A percentile compares a stretch with the other conserved stretches of the same genome.
These are phyloP conservation scores for Camelina neglecta DNA, from an alignment of 345 rosid genomes.

Conservation along the genomic window DNA sequence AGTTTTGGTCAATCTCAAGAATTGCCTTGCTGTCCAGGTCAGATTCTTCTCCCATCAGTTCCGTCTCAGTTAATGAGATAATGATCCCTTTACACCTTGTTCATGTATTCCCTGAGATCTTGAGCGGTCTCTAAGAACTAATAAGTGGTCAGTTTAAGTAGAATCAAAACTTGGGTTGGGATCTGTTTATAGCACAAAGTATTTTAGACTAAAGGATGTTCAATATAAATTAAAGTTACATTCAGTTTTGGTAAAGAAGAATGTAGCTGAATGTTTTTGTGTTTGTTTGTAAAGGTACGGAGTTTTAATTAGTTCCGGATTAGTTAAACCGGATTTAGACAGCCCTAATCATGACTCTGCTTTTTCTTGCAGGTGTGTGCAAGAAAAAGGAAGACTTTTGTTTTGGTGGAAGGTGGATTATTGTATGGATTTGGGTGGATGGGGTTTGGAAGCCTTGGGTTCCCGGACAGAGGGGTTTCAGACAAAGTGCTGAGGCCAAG, in stretches of 20 bases:
- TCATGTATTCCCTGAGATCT: background rate
- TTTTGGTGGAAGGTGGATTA: conserved; percentile 72
- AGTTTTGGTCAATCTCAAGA: conserved; percentile 65
- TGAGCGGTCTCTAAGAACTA: background rate
- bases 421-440: conserved; percentile 90
- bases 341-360: conserved; percentile 1
- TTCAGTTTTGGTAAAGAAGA: background rate
- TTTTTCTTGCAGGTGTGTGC: conserved; percentile 76
- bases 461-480: conserved; percentile 71
- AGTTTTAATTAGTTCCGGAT: background rate
- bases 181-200: background rate
- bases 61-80: conserved; percentile 1
- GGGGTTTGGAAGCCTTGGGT: conserved; percentile 94
- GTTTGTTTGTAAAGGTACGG: background rate
- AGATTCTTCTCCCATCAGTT: conserved; percentile 18
- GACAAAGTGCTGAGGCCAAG: conserved; percentile 81
- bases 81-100: background rate
- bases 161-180: background rate
- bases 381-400: conserved; percentile 93
- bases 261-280: background rate
- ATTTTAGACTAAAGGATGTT: background rate
- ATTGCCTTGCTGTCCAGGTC: conserved; percentile 80
- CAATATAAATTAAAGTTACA: background rate
- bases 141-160: conserved; percentile 11
- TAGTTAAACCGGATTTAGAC: conserved; percentile 1